These are phyloP conservation scores for Thelonectria discophora DNA, from an alignment of 2,329 filamentous ascomycete genomes.

Conservation along the genomic window DNA sequence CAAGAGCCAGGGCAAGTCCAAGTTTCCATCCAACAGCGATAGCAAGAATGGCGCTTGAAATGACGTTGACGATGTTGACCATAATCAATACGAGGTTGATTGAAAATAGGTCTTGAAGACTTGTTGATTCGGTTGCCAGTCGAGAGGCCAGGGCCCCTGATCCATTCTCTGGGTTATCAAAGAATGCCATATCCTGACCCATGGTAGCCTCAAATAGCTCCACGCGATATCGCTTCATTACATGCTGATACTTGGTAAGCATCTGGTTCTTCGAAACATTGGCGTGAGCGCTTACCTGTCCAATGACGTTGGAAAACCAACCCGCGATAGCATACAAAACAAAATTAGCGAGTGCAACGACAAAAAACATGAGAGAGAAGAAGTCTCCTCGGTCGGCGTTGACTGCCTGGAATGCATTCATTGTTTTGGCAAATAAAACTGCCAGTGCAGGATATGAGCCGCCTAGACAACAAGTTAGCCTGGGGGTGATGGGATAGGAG, in stretches of 20 bases:
- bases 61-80: conserved; percentile 56
- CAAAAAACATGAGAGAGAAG: conserved; percentile 65
- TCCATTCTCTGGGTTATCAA: conserved; percentile 50
- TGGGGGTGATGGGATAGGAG: no score
- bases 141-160: conserved; percentile 52
- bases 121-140: conserved; percentile 53
- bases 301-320: conserved; percentile 49
- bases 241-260: conserved; percentile 30
- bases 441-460: conserved; percentile 53
- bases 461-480: conserved; percentile 45
- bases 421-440: conserved; percentile 51
- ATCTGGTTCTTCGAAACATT: no score
- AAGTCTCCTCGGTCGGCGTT: conserved; percentile 56
- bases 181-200: conserved; percentile 62
- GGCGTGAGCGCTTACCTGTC: conserved; percentile 41
- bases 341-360: conserved; percentile 58
- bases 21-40: conserved; percentile 60
- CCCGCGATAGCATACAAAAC: conserved; percentile 53
- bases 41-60: conserved; percentile 56
- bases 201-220: conserved; percentile 61
- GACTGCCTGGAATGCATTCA: conserved; percentile 49
- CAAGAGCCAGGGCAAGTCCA: conserved; percentile 57
- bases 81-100: conserved; percentile 58
- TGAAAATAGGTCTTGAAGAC: conserved; percentile 60
- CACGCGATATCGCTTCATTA: conserved; percentile 48